Evolutionary conservation across 352 stramenopile genomes (phyloP).

Genomic region (Pythium rishiriense): DNA sequence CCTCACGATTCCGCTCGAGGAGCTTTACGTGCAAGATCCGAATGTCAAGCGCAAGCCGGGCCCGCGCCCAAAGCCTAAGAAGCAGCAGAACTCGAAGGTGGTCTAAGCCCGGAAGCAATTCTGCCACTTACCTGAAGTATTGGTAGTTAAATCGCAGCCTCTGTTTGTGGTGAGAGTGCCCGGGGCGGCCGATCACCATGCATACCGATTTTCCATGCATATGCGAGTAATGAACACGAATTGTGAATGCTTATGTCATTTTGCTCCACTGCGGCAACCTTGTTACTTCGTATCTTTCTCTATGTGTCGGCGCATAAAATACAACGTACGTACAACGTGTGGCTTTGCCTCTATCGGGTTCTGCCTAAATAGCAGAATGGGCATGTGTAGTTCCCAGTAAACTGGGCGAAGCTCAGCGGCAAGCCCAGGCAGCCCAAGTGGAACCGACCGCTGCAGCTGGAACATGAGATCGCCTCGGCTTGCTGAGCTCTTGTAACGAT

Average conservation of each 20-base stretch:
- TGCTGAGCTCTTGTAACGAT: slow-evolving; percentile 21
- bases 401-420: slow-evolving; percentile 58
- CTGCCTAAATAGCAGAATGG: slow-evolving; percentile 62
- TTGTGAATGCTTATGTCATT: neutral
- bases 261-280: neutral
- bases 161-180: no score
- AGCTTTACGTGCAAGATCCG: slow-evolving; percentile 55
- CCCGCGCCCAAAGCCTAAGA: slow-evolving; percentile 46
- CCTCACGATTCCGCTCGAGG: slow-evolving; percentile 70
- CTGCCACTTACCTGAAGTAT: neutral
- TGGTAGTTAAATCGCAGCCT: no score
- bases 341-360: slow-evolving; percentile 17
- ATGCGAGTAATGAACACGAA: neutral
- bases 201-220: neutral
- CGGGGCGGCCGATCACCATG: no score
- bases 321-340: no score
- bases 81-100: slow-evolving; percentile 23
- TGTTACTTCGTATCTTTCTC: neutral
- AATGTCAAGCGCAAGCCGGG: slow-evolving; percentile 62
- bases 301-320: neutral
- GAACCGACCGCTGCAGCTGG: slow-evolving; percentile 42
- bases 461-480: slow-evolving; percentile 50
- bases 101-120: slow-evolving; percentile 9
- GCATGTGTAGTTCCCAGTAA: slow-evolving; percentile 58
- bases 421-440: slow-evolving; percentile 60